Conservation (phyloP, 2,329 filamentous ascomycete genomes). For the Fusarium nodosum region DNA sequence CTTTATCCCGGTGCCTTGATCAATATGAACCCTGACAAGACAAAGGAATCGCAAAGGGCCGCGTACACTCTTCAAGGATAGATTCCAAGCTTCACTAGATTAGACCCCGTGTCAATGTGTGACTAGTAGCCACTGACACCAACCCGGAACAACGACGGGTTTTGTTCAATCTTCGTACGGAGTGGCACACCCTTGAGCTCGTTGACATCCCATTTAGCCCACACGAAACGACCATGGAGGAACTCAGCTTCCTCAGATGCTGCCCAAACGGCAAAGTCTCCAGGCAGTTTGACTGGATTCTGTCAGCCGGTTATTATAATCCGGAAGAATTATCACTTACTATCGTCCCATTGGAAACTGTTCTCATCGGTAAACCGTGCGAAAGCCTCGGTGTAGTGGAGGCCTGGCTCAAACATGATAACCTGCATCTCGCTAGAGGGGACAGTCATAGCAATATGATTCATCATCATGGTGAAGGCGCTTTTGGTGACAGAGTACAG, state of each 20-base stretch:
- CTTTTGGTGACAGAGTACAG: slow-evolving; percentile 57
- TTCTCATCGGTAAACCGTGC: slow-evolving; percentile 1
- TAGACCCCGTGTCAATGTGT: too few species aligned
- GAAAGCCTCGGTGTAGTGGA: slow-evolving; percentile 22
- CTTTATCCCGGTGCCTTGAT: too few species aligned
- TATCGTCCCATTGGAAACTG: slow-evolving; percentile 18
- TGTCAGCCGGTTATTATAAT: rapidly evolving
- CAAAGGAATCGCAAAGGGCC: not conserved
- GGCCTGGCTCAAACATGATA: slow-evolving; percentile 39
- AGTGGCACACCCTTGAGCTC: slow-evolving; percentile 13
- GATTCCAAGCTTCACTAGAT: not conserved
- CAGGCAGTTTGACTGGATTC: not conserved
- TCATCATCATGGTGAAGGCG: slow-evolving; percentile 54
- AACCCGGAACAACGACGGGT: slow-evolving; percentile 5
- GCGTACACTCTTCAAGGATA: not conserved
- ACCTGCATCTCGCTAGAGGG: slow-evolving; percentile 47
- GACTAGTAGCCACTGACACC: not conserved
- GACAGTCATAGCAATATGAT: slow-evolving; percentile 56
- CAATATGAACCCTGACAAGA: not conserved
- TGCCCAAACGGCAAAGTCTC: slow-evolving; percentile 26
- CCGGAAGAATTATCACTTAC: not conserved
- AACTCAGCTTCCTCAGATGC: slow-evolving; percentile 25
- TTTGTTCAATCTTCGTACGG: not conserved
- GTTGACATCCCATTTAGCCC: slow-evolving; percentile 26
- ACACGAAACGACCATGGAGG: slow-evolving; percentile 15